Conservation (phyloP, 352 stramenopile species). For the Thraustotheca clavata region DNA sequence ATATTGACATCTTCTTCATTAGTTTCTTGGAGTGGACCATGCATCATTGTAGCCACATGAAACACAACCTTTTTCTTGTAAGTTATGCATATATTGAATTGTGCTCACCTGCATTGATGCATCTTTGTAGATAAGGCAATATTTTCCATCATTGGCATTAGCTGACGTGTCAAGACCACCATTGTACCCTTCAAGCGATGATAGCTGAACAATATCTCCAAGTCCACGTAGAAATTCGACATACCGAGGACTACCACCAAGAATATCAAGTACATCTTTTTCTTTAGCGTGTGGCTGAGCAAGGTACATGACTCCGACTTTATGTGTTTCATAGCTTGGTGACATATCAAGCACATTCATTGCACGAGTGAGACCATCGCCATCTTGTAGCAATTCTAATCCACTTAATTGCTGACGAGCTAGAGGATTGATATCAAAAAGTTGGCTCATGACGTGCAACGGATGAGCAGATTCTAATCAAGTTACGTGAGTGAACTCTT, state of each 20-base stretch:
- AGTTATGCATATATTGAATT: background rate
- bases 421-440: slow-evolving; percentile 47
- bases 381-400: slow-evolving; percentile 48
- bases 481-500: background rate
- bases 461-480: slow-evolving; percentile 28
- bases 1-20: background rate
- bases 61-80: slow-evolving; percentile 58
- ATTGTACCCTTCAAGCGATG: slow-evolving; percentile 55
- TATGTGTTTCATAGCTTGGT: slow-evolving; percentile 77
- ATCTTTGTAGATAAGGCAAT: slow-evolving; percentile 62
- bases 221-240: slow-evolving; percentile 61
- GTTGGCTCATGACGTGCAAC: slow-evolving; percentile 72
- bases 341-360: slow-evolving; percentile 74
- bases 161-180: slow-evolving; percentile 61
- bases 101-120: slow-evolving; percentile 45
- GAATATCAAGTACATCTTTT: slow-evolving; percentile 56
- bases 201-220: slow-evolving; percentile 53
- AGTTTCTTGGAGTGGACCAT: slow-evolving; percentile 19
- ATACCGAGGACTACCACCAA: slow-evolving; percentile 66
- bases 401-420: slow-evolving; percentile 29
- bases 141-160: slow-evolving; percentile 63
- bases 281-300: slow-evolving; percentile 43
- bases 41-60: slow-evolving; percentile 82
- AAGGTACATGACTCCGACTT: slow-evolving; percentile 77
- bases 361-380: slow-evolving; percentile 41